A percentile compares a stretch with the other conserved stretches of the same genome.
Conservation (phyloP, 2,329 filamentous ascomycete species). For the Elsinoe perseae region DNA sequence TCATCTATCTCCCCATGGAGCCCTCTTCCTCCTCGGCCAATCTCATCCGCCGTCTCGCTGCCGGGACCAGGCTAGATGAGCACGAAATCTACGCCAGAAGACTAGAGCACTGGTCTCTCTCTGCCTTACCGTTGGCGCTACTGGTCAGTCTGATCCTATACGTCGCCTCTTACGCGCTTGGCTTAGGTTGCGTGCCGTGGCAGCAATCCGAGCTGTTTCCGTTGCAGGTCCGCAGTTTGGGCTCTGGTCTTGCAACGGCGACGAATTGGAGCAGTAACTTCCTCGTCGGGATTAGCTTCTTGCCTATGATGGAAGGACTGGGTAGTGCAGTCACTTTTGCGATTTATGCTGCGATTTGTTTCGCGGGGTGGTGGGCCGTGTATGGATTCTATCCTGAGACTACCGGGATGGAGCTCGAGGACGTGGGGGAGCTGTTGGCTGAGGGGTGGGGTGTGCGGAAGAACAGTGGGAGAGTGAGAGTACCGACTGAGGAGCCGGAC, state of each 20-base stretch:
- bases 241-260: conserved; percentile 65
- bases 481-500: conserved; percentile 1
- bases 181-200: conserved; percentile 90
- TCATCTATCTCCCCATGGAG: conserved; percentile 19
- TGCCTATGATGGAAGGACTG: conserved; percentile 74
- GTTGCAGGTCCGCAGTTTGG: conserved; percentile 62
- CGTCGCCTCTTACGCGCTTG: conserved; percentile 76
- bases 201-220: conserved; percentile 87
- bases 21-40: not conserved
- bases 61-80: conserved; percentile 25
- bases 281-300: conserved; percentile 73
- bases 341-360: conserved; percentile 67
- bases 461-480: not conserved
- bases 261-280: conserved; percentile 90
- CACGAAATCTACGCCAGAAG: conserved; percentile 22
- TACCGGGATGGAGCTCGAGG: conserved; percentile 69
- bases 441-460: conserved; percentile 56
- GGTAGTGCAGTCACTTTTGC: conserved; percentile 71
- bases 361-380: conserved; percentile 57
- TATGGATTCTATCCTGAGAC: conserved; percentile 80
- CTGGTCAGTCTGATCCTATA: conserved; percentile 72
- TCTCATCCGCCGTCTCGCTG: not conserved
- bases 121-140: conserved; percentile 44
- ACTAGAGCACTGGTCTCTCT: not conserved
- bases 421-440: conserved; percentile 62